Percentiles rank a stretch among this genome's conserved stretches.
These are phyloP conservation scores for Ilex asprella DNA, from an alignment of 257 asterid genomes.

Conservation along the genomic window DNA sequence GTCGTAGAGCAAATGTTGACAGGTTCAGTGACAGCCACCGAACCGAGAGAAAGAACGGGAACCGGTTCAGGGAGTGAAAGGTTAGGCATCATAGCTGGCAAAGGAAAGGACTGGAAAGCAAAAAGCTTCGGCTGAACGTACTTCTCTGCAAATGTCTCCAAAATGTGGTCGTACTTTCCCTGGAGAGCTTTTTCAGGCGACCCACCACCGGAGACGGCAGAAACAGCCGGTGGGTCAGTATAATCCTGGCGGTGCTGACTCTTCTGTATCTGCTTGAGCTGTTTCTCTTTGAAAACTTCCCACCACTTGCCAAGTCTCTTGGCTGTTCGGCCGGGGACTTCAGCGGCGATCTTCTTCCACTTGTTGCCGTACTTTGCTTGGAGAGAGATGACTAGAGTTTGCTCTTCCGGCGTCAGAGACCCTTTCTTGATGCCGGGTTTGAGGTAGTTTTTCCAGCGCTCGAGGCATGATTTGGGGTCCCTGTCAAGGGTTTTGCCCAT, in stretches of 20 bases:
- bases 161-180: conserved; percentile 69
- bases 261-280: conserved; percentile 49
- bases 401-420: conserved; percentile 64
- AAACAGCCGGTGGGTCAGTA: conserved; percentile 13
- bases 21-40: conserved; percentile 20
- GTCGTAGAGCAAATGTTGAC: conserved; percentile 8
- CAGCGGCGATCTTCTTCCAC: conserved; percentile 77
- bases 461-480: conserved; percentile 78
- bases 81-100: conserved; percentile 24
- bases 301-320: conserved; percentile 89
- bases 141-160: conserved; percentile 76
- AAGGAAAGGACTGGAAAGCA: conserved; percentile 26
- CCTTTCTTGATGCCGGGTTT: conserved; percentile 75
- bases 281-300: conserved; percentile 89
- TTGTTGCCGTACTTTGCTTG: conserved; percentile 76
- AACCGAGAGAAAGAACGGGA: conserved; percentile 40
- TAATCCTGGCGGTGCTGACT: conserved; percentile 26
- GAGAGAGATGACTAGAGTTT: conserved; percentile 52
- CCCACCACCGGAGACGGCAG: conserved; percentile 19
- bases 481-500: conserved; percentile 55
- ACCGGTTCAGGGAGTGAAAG: conserved; percentile 32
- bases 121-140: conserved; percentile 61
- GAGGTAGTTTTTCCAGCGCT: conserved; percentile 76
- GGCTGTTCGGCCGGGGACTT: conserved; percentile 81
- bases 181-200: conserved; percentile 53